phyloP scores from a whole-genome alignment of 2,329 filamentous ascomycete genomes.

The Pestalotiopsis sp. region DNA sequence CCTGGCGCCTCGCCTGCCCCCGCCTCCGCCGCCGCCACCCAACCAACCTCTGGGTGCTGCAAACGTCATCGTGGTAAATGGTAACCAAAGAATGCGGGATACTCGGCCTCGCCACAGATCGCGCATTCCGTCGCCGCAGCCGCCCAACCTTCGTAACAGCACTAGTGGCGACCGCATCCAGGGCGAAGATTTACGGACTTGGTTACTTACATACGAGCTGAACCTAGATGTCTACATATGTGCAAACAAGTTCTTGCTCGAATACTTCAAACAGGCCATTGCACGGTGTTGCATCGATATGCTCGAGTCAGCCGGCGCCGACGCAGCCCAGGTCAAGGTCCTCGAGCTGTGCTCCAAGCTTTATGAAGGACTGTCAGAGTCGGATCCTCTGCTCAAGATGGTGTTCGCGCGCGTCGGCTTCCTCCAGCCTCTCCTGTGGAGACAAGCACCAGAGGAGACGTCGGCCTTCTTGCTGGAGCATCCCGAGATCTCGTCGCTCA shows the following conservation, averaged over 20 bases:
- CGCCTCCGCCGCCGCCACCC: slow-evolving; percentile 21
- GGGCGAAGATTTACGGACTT: slow-evolving; percentile 46
- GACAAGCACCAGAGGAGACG: slow-evolving; percentile 39
- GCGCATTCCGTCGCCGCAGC: background rate
- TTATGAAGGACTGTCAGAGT: slow-evolving; percentile 41
- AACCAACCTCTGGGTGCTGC: slow-evolving; percentile 1
- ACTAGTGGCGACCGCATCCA: slow-evolving; percentile 35
- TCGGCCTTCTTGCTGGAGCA: slow-evolving; percentile 42
- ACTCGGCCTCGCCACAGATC: background rate
- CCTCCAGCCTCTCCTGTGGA: slow-evolving; percentile 45
- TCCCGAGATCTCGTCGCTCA: slow-evolving; percentile 45
- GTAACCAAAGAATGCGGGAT: background rate
- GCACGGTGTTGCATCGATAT: slow-evolving; percentile 44
- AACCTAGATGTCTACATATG: slow-evolving; percentile 51
- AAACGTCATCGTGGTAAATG: slow-evolving; percentile 11
- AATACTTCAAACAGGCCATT: slow-evolving; percentile 43
- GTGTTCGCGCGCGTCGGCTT: slow-evolving; percentile 50
- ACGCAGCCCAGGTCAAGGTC: slow-evolving; percentile 43
- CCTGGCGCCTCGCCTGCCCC: slow-evolving; percentile 32
- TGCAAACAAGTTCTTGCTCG: slow-evolving; percentile 47
- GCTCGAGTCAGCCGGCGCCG: slow-evolving; percentile 42
- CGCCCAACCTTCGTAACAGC: background rate
- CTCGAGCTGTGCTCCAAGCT: slow-evolving; percentile 43
- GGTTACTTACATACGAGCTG: slow-evolving; percentile 46
- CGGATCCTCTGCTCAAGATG: slow-evolving; percentile 46